A percentile compares a stretch with the other conserved stretches of the same genome.
Evolutionary conservation across 2,329 filamentous ascomycete species (phyloP).

Genomic region (Paecilomyces sp.): DNA sequence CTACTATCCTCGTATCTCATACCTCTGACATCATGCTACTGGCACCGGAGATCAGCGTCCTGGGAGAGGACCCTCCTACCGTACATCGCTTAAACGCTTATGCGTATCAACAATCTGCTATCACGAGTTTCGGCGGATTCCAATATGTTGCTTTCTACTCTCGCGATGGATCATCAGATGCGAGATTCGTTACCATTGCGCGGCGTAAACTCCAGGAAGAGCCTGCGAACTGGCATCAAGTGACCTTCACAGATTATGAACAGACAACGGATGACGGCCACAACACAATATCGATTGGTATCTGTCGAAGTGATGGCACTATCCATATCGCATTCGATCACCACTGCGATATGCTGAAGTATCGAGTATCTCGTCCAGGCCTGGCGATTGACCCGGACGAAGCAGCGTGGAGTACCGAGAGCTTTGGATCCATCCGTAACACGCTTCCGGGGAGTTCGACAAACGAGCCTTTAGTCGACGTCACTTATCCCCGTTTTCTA

Average conservation of each 20-base stretch:
- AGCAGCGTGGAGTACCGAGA: background rate
- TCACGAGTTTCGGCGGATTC: background rate
- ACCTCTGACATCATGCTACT: background rate
- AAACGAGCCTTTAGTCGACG: background rate
- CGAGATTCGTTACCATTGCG: background rate
- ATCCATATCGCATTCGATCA: slow-evolving; percentile 49
- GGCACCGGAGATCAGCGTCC: background rate
- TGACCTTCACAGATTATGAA: slow-evolving; percentile 44
- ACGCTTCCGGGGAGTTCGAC: background rate
- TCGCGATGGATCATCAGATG: background rate
- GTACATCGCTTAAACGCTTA: background rate
- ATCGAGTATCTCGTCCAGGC: slow-evolving; percentile 3
- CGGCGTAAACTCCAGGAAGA: background rate
- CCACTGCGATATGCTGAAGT: slow-evolving; percentile 35
- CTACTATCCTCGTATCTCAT: background rate
- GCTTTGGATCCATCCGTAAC: background rate
- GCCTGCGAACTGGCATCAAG: slow-evolving; percentile 33
- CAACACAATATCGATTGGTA: slow-evolving; percentile 48
- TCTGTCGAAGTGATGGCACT: slow-evolving; percentile 45
- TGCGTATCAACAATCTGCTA: background rate
- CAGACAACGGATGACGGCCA: slow-evolving; percentile 47
- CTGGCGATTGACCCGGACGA: slow-evolving; percentile 11
- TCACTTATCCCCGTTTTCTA: background rate
- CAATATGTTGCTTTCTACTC: background rate
- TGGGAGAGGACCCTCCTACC: background rate